Evolutionary conservation across 2,329 filamentous ascomycete species (phyloP).

Genomic region (Fusarium sp.): DNA sequence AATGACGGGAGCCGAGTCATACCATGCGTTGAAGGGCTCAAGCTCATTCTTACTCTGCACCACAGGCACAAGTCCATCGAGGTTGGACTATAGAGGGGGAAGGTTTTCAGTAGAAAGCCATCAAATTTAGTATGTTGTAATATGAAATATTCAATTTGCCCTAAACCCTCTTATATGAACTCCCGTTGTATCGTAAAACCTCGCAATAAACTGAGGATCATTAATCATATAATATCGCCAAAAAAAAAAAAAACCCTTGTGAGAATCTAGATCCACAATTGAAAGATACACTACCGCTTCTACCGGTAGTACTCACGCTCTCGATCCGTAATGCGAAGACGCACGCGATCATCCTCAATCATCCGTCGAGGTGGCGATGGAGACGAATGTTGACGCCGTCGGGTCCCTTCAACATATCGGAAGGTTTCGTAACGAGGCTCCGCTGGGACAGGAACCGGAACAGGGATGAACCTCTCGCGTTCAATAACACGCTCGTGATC

Average conservation of each 20-base stretch:
- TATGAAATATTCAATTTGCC: constrained; percentile 15
- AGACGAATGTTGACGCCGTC: constrained; percentile 45
- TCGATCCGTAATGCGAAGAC: constrained; percentile 50
- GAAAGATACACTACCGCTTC: constrained; percentile 1
- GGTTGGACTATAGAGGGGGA: background rate
- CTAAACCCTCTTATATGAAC: constrained; percentile 25
- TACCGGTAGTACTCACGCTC: constrained; percentile 46
- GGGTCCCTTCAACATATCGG: constrained; percentile 62
- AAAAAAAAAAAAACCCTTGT: too few relatives aligned
- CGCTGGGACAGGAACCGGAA: constrained; percentile 53
- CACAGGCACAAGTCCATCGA: constrained; percentile 2
- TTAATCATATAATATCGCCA: constrained; percentile 37
- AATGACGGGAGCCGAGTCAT: constrained; percentile 5
- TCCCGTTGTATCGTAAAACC: constrained; percentile 5
- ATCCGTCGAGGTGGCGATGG: constrained; percentile 47
- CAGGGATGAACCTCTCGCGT: constrained; percentile 59
- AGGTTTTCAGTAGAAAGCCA: background rate
- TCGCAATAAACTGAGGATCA: constrained; percentile 18
- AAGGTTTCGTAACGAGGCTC: constrained; percentile 58
- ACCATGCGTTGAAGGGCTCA: constrained; percentile 21
- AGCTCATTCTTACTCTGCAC: constrained; percentile 6
- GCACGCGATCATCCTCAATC: constrained; percentile 45
- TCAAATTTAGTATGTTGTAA: background rate
- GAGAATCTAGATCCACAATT: background rate
- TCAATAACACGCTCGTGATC: constrained; percentile 62